These are phyloP conservation scores for Podila minutissima DNA, from an alignment of 192 early-diverging fungal species.

Conservation along the genomic window DNA sequence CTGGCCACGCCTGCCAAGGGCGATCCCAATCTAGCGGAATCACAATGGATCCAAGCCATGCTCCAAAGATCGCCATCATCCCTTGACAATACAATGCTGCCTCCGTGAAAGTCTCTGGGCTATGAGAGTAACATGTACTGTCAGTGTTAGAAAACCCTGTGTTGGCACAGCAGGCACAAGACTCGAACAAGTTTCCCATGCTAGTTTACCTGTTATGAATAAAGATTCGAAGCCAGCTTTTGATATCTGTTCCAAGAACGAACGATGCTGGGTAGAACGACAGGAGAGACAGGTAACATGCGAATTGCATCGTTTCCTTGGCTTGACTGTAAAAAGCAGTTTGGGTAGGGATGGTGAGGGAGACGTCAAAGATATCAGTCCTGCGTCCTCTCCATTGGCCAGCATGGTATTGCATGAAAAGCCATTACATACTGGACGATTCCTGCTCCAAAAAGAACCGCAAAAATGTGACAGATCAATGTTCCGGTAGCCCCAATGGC, in stretches of 20 bases:
- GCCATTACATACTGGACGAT: constrained; percentile 18
- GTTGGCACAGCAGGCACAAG: not conserved
- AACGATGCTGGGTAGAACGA: constrained; percentile 49
- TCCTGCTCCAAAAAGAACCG: constrained; percentile 44
- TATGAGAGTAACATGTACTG: constrained; percentile 17
- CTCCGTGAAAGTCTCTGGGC: constrained; percentile 52
- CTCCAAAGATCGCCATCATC: constrained; percentile 56
- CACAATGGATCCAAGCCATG: constrained; percentile 65
- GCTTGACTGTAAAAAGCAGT: constrained; percentile 18
- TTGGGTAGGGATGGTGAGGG: too few species aligned
- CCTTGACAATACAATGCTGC: constrained; percentile 57
- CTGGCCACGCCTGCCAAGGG: constrained; percentile 65
- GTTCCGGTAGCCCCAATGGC: constrained; percentile 29
- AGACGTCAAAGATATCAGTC: not conserved
- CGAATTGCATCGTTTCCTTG: constrained; percentile 42
- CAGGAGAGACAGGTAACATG: constrained; percentile 36
- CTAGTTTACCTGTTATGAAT: constrained; percentile 34
- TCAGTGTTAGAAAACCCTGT: not conserved
- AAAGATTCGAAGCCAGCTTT: constrained; percentile 41
- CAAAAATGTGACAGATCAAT: constrained; percentile 33
- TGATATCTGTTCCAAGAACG: constrained; percentile 30
- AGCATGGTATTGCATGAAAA: not conserved
- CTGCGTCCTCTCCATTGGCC: not conserved
- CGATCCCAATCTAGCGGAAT: constrained; percentile 67
- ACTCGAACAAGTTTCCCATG: not conserved